phyloP scores from a whole-genome alignment of 768 basidiomycete genomes.

The Obba rivulosa region DNA sequence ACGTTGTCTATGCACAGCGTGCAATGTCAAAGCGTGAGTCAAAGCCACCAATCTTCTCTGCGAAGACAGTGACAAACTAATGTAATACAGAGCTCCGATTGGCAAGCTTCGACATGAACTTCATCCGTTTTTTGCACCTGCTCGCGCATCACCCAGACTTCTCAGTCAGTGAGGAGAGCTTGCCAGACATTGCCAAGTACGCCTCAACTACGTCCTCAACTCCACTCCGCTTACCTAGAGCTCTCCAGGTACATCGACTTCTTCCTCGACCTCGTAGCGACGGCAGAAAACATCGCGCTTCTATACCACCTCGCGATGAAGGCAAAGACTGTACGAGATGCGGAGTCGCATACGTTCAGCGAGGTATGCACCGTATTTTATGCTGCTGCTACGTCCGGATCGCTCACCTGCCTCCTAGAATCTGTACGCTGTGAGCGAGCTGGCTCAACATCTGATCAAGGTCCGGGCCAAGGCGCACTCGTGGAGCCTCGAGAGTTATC shows the following conservation, averaged over 20 bases:
- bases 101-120: slow-evolving; percentile 72
- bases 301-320: slow-evolving; percentile 79
- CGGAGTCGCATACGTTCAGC: slow-evolving; percentile 58
- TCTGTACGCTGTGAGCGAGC: slow-evolving; percentile 81
- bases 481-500: slow-evolving; percentile 78
- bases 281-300: slow-evolving; percentile 77
- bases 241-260: slow-evolving; percentile 76
- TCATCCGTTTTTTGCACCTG: slow-evolving; percentile 81
- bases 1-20: slow-evolving; percentile 44
- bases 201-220: slow-evolving; percentile 16
- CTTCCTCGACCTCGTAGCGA: slow-evolving; percentile 74
- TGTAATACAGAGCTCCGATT: slow-evolving; percentile 53
- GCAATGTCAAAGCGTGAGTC: slow-evolving; percentile 40
- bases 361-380: slow-evolving; percentile 42
- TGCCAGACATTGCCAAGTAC: slow-evolving; percentile 79
- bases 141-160: slow-evolving; percentile 97
- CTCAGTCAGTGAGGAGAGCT: slow-evolving; percentile 54
- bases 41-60: neutral
- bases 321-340: slow-evolving; percentile 83
- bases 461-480: slow-evolving; percentile 51
- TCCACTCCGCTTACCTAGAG: neutral
- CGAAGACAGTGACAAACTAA: too few relatives aligned
- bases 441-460: slow-evolving; percentile 85
- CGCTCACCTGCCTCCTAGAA: slow-evolving; percentile 43
- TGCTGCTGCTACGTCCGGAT: neutral